Evolutionary conservation across 768 basidiomycete species (phyloP), one percentile per base, ranked within the genome.

Genomic region (Amanita molliuscula): DNA sequence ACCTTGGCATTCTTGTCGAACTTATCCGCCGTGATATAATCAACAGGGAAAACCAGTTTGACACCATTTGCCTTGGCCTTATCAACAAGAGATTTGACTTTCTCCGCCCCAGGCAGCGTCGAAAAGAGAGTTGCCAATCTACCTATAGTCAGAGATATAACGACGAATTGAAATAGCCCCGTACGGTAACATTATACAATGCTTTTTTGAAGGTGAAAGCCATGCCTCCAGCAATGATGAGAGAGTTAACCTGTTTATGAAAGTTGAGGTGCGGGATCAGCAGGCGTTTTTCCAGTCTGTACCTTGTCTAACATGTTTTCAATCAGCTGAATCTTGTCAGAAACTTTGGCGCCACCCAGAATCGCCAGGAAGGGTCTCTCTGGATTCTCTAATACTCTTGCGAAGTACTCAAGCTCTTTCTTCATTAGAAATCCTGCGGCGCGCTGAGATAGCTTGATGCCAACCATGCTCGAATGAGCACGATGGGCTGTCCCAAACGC

Each of bases 261-360:
- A 46, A 46, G 38, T 23, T 29, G 31, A 26, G 41, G 16, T 41
- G 18, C 6, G 33, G 13, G 18, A 26, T 40, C 8, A 9, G 26
- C 35, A 20, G 44, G 44, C 35, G 45, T 16, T 54, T 26, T 47
- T 4, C n/a, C 34, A 5, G 10, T 18, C 52, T 67, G 18, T 55
- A 85, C 91, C 79, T 98, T 94, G 73, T 97, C 95, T 57, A 99
- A 75, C 88, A 99, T 87, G 75, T 96, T 96, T 59, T 99, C 94
- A 64, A 99, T 99, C 51, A 99, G 74, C 65, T 93, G 89, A 58
- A 99, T 96, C 74, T 99, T 99, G 72, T 99, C 95, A 15, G 92
- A 95, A 41, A 99, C 92, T 72, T 99, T 99, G 49, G 95, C 95
- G 62, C 95, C 95, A 58, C 95, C 95, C 50, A 98, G 83, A 62